Evolutionary conservation across 2,329 filamentous ascomycete genomes (phyloP).

Genomic region (Fusarium keratoplasticum): DNA sequence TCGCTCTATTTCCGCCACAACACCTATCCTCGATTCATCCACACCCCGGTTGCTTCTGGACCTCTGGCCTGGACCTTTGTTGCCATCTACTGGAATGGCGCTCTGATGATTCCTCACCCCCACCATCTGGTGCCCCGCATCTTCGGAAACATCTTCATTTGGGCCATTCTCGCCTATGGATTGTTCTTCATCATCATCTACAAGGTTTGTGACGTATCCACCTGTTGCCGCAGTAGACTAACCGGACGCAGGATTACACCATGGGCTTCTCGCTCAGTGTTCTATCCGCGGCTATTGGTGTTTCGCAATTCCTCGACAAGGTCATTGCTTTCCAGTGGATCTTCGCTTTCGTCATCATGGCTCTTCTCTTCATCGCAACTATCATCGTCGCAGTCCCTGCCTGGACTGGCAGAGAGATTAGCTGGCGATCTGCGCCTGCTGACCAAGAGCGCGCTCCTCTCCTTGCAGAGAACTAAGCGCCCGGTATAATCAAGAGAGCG

Average conservation of each 20-base stretch:
- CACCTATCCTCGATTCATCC: slow-evolving; percentile 78
- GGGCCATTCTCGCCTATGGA: slow-evolving; percentile 83
- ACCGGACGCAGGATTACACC: slow-evolving; percentile 68
- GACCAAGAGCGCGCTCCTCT: slow-evolving; percentile 73
- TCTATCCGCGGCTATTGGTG: slow-evolving; percentile 78
- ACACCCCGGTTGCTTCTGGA: slow-evolving; percentile 78
- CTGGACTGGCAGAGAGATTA: slow-evolving; percentile 68
- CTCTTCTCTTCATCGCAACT: slow-evolving; percentile 76
- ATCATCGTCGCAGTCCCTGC: slow-evolving; percentile 73
- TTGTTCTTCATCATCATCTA: slow-evolving; percentile 79
- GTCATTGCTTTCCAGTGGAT: slow-evolving; percentile 89
- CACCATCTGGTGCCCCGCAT: slow-evolving; percentile 77
- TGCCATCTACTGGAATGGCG: slow-evolving; percentile 89
- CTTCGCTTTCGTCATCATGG: slow-evolving; percentile 88
- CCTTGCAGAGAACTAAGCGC: slow-evolving; percentile 59
- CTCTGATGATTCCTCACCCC: slow-evolving; percentile 79
- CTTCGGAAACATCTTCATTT: slow-evolving; percentile 88
- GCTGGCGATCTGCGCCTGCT: slow-evolving; percentile 56
- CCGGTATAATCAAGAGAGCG: neutral
- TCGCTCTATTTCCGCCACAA: slow-evolving; percentile 85
- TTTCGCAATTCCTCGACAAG: slow-evolving; percentile 80
- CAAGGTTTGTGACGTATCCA: slow-evolving; percentile 64
- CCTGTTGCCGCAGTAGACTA: slow-evolving; percentile 10
- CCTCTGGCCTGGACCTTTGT: slow-evolving; percentile 88
- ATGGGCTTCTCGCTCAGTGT: slow-evolving; percentile 84